Base-by-base conservation (phyloP, 805 yeast genomes). In the Ogataea philodendri region DNA sequence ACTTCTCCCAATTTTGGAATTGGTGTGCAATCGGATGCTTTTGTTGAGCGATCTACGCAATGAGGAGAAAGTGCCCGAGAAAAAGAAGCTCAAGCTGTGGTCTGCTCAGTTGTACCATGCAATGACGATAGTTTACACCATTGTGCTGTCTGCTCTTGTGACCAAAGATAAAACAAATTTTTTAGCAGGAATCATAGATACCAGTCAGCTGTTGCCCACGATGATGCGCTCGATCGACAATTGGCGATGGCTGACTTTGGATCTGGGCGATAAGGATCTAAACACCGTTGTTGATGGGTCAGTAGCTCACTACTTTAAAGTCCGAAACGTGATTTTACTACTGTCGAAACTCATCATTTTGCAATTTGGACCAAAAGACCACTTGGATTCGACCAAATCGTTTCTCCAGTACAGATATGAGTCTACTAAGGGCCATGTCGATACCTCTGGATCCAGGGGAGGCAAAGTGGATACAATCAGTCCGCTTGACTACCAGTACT, bases 401-500 rank as follows among this genome's bases (percentile, higher is more conserved):
- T 74, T 65, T 44, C 57, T 81, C 15, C 56, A 65, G 19, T 49
- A 61, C 19, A 65, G 63, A 27, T 73, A 69, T 51, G 66, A 64
- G 15, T 37, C 33, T 5, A 38, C 35, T 5, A 22, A 32, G 14
- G 22, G 17, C 3, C 26, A 30, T 16, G 26, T 30, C 4, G 35
- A 28, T 22, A 29, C 29, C 9, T 13, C 26, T 4, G 32, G 33
- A 13, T 18, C 38, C 9, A 9, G 27, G 5, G 34, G 31, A 19
- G 26, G 19, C 20, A 20, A 28, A 16, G 21, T 20, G 45, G 63
- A 24, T 56, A 49, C 30, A 0, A 80, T 89, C 7, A 79, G 95
- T 1, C 95, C 96, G 0, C 59, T 85, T n/a, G 95, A 89, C 46
- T 90, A 85, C 54, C 80, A 78, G 51, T 77, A 84, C 5, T 88